These are phyloP conservation scores for Nyssa sinensis DNA, from an alignment of 148 eudicot genomes.

Conservation along the genomic window DNA sequence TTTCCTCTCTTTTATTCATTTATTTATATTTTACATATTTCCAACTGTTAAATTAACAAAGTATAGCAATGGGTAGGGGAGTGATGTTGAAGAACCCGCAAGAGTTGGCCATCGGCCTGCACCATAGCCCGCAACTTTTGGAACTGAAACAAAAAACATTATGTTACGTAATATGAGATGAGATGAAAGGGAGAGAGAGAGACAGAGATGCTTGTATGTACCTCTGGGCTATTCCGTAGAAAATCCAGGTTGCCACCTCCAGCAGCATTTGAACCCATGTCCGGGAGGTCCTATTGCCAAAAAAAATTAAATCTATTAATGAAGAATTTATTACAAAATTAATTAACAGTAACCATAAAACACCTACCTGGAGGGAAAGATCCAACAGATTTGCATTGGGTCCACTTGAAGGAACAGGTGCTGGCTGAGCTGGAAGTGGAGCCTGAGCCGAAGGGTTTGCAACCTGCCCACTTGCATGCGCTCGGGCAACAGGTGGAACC, in stretches of 20 bases:
- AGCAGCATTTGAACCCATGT: conserved; percentile 55
- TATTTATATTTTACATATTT: not conserved
- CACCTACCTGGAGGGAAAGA: conserved; percentile 72
- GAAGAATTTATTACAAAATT: not conserved
- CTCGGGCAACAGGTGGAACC: conserved; percentile 43
- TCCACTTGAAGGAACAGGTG: conserved; percentile 52
- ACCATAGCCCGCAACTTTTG: conserved; percentile 86
- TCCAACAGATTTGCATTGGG: conserved; percentile 73
- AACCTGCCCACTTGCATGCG: conserved; percentile 33
- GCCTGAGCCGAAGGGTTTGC: conserved; percentile 43
- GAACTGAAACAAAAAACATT: conserved; percentile 39
- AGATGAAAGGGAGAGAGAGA: not conserved
- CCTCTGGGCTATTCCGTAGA: conserved; percentile 75
- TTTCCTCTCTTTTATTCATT: not conserved
- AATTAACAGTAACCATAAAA: conserved; percentile 3
- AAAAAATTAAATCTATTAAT: conserved; percentile 9
- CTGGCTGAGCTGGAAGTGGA: conserved; percentile 44
- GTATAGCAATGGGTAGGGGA: not conserved
- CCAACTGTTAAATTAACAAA: not conserved
- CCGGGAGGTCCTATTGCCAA: conserved; percentile 59
- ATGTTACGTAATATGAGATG: too few species aligned
- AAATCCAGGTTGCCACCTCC: conserved; percentile 74
- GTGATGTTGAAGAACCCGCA: conserved; percentile 21
- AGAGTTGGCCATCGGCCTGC: conserved; percentile 61
- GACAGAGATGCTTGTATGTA: conserved; percentile 13